Evolutionary conservation across 345 rosid species (phyloP), one percentile per base, ranked within the genome.

Genomic region (Melaleuca alternifolia): DNA sequence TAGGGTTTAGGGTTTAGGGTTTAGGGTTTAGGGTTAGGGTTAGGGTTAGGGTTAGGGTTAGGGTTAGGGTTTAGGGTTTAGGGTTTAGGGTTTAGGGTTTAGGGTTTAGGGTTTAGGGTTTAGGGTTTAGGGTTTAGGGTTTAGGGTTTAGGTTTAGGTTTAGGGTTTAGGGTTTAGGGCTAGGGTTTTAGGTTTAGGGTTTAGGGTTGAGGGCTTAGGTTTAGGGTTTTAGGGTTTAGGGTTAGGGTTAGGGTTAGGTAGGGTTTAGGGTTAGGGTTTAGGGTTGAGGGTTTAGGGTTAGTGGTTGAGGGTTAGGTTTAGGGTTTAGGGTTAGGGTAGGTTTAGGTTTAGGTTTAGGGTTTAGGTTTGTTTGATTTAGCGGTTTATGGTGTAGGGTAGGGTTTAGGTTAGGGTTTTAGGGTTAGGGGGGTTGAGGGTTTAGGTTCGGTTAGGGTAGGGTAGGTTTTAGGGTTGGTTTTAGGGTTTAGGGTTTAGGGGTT

Each of bases 41-140:
- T 87, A n/a, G n/a, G n/a, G n/a, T 54, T 53, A 84, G 87, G 76
- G 77, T 87, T 62, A 52, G 83, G 86, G 86, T 62, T 87, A 61
- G 23, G 84, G 88, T 77, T 77, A 18, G 48, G 83, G 83, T 28
- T 77, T 77, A 44, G 83, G 83, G 83, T 77, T 77, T 77, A 77
- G 83, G 83, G 83, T 77, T 77, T 77, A 44, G 83, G 83, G 83
- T 77, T 77, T 77, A 44, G 83, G 83, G 83, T 77, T 77, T 77
- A 44, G 83, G 83, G 83, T 77, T 77, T 77, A 77, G 83, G 83
- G 83, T 77, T 77, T 77, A 44, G 83, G 83, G 83, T 77, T 77
- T 77, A 77, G 83, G 83, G 83, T 77, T 77, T 61, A 61, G 75
- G 83, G 83, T 77, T 77, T 77, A 54, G 83, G 83, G 83, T 77